These are phyloP conservation scores for Coemansia asiatica DNA, from an alignment of 192 early-diverging fungal species.

Conservation along the genomic window DNA sequence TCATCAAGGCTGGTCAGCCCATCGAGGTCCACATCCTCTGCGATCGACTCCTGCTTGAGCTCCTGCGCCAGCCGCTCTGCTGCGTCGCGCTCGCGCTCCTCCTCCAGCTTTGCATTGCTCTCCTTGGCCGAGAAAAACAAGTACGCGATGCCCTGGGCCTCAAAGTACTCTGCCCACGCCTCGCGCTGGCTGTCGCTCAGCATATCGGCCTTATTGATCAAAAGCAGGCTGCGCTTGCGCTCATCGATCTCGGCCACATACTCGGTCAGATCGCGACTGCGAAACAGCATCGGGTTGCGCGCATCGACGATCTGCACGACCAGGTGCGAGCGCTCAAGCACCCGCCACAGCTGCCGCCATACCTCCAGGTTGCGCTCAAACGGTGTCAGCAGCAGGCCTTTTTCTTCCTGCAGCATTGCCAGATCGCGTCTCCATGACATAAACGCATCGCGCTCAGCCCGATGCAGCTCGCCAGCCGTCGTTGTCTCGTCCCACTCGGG, in stretches of 20 bases:
- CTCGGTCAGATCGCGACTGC: constrained; percentile 80
- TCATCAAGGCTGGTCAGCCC: constrained; percentile 33
- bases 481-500: constrained; percentile 88
- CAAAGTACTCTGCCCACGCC: constrained; percentile 91
- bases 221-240: constrained; percentile 82
- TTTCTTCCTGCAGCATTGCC: constrained; percentile 86
- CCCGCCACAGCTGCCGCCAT: constrained; percentile 98
- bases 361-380: constrained; percentile 99
- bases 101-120: constrained; percentile 75
- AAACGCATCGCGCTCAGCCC: constrained; percentile 81
- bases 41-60: constrained; percentile 25
- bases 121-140: constrained; percentile 93
- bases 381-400: constrained; percentile 91
- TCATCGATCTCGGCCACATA: constrained; percentile 91
- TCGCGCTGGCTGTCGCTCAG: constrained; percentile 82
- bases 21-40: constrained; percentile 29
- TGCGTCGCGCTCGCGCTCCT: constrained; percentile 64
- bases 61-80: constrained; percentile 44
- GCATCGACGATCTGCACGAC: constrained; percentile 99
- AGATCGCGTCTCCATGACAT: constrained; percentile 89
- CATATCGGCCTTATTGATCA: constrained; percentile 99
- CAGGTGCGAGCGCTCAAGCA: constrained; percentile 93
- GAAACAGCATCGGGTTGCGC: constrained; percentile 90
- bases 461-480: constrained; percentile 77
- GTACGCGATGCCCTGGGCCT: constrained; percentile 75